phyloP scores from a whole-genome alignment of 2,329 filamentous ascomycete species.

The Curvularia eragrostidis region DNA sequence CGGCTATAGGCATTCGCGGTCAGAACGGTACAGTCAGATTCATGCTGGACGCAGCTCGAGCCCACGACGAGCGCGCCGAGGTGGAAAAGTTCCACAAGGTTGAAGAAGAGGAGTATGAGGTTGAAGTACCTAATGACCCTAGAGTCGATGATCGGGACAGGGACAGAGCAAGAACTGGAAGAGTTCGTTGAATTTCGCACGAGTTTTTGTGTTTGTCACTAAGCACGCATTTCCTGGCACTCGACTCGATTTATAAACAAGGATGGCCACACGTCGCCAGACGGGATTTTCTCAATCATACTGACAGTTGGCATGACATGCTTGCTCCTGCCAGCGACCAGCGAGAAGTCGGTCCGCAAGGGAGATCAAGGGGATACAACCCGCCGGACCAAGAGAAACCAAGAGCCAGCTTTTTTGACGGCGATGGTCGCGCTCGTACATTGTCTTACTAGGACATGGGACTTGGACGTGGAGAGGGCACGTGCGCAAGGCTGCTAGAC shows the following conservation, averaged over 20 bases:
- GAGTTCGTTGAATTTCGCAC: conserved; percentile 40
- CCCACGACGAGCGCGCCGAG: conserved; percentile 71
- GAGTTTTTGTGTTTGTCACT: conserved; percentile 21
- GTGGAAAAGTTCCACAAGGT: conserved; percentile 74
- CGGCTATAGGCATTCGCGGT: conserved; percentile 50
- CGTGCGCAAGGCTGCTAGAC: background rate
- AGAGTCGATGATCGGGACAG: conserved; percentile 28
- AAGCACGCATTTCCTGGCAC: conserved; percentile 1
- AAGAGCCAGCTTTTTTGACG: background rate
- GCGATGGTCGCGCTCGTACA: background rate
- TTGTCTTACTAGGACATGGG: background rate
- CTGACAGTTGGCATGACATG: background rate
- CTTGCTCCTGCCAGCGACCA: background rate
- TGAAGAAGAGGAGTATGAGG: conserved; percentile 79
- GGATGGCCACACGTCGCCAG: conserved; percentile 2
- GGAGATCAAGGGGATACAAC: background rate
- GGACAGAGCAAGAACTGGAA: conserved; percentile 27
- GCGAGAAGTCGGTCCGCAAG: background rate
- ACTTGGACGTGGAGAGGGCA: background rate
- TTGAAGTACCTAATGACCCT: conserved; percentile 60
- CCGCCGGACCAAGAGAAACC: background rate
- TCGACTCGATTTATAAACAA: background rate
- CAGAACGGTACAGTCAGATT: conserved; percentile 83
- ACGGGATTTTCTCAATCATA: background rate
- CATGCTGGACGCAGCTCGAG: conserved; percentile 81